Evolutionary conservation across 768 basidiomycete genomes (phyloP), one percentile per base, ranked within the genome.

Genomic region (Galerina sulciceps): DNA sequence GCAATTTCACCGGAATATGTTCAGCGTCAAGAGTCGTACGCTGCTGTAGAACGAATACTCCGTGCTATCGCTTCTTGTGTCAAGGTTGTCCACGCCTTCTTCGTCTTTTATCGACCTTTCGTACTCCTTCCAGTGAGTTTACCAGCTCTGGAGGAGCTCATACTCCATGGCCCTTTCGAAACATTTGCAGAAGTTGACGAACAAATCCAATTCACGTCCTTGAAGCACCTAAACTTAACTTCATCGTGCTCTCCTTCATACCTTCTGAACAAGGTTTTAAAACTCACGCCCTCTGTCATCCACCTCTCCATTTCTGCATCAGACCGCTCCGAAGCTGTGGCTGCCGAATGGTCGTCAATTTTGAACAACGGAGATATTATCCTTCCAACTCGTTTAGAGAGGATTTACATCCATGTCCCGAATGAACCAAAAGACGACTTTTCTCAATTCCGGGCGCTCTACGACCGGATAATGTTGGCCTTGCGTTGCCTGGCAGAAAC

Each of bases 31-130:
- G 53, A 58, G 8, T 60, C 62, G 1, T 62, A 65, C 43, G 59
- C 57, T 11, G 67, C 64, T 13, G 46, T 67, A 10, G 53, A 59
- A 14, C 60, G 64, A 6, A 65, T 69, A 20, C 36, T 69, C 10
- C 48, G 40, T 18, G 49, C 61, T n/a, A 65, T 69, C 11, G 53
- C 63, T 15, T 49, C 57, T 11, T 63, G 50, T 26, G 61, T 69
- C n/a, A 44, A 50, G 38, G 42, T 65, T 37, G 23, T 67, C 17
- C 67, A 69, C 35, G 64, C 58, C 15, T 67, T 65, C 38, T 65
- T 69, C 45, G 59, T 69, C 11, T 69, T 67, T 51, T 59, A 58
- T 48, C 58, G 67, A 13, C 63, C 63, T 3, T 69, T 69, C 52
- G 59, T 62, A 13, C 62, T 69, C 3, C 62, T 69, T 6, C 67